Evolutionary conservation across 2,329 filamentous ascomycete genomes (phyloP), one percentile per base, ranked within the genome.

Genomic region (Ambrosiella cleistominuta): DNA sequence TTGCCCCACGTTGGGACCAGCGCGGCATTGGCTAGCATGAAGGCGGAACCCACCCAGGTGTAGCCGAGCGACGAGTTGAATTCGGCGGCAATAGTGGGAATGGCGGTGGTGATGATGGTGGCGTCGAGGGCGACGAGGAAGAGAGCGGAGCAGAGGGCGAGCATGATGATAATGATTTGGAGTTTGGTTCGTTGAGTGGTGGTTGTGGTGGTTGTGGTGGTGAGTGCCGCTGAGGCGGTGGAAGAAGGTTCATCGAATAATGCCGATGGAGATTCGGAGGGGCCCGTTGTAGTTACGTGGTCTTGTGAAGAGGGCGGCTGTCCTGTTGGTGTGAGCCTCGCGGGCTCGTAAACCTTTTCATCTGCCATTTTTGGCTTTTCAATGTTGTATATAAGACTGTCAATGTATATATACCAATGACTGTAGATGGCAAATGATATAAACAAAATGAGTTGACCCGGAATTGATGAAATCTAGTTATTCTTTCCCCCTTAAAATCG

Each of bases 31-130:
- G 81, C 83, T 9, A 90, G 77, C 6, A 88, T 73, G 65, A 86
- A 91, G 2, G 85, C 80, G 42, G 78, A 81, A 12, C 86, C 86
- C 61, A 91, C 82, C 87, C 86, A 90, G 56, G 82, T 78, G 69
- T 89, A 90, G 27, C 85, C 85, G 13, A 78, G 72, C 2, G 79
- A 79, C 5, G 84, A 85, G 50, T 80, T 66, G 61, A 90, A 78
- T 61, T 85, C 74, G 39, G 70, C 69, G 4, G 79, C 75, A 62
- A 87, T 86, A 12, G 80, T 81, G 0, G 83, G 82, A 4, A 85
- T 73, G 5, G 82, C 80, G 0, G 82, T 85, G 9, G 83, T 76
- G 63, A 86, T 73, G 65, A 85, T 83, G 37, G 81, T 84, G 56
- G 74, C 70, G 64, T 80, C 77, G 56, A 80, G 70, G 0, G 77